These are phyloP conservation scores for Picea abies DNA, from an alignment of 83 land plant genomes.

Conservation along the genomic window DNA sequence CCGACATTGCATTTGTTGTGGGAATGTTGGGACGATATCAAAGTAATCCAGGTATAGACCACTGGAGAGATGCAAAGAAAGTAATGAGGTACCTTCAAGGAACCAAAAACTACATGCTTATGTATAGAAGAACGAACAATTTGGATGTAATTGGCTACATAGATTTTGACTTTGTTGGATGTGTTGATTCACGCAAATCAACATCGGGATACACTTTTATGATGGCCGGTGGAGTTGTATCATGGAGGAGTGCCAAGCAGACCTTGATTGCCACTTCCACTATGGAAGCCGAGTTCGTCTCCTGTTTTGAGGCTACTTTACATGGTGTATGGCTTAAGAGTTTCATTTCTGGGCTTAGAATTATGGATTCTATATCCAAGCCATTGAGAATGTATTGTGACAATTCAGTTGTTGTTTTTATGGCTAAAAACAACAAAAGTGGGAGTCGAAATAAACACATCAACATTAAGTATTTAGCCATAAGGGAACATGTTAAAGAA, in stretches of 20 bases:
- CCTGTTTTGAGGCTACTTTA: too few species aligned
- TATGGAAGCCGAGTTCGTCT: slow-evolving; percentile 6
- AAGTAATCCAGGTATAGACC: slow-evolving; percentile 17
- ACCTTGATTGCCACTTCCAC: slow-evolving; percentile 15
- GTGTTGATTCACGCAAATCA: slow-evolving; percentile 23
- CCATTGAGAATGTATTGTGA: too few species aligned
- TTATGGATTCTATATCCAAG: too few species aligned
- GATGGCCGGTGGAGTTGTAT: slow-evolving; percentile 18
- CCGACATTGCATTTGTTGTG: slow-evolving; percentile 17
- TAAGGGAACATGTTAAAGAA: too few species aligned
- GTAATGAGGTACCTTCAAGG: slow-evolving; percentile 28
- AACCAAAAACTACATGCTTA: slow-evolving; percentile 24
- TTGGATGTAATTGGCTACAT: slow-evolving; percentile 21
- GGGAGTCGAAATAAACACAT: too few species aligned
- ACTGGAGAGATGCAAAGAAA: slow-evolving; percentile 22
- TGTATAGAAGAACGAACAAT: slow-evolving; percentile 12
- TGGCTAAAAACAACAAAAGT: too few species aligned
- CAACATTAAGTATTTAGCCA: too few species aligned
- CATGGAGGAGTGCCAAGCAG: slow-evolving; percentile 25
- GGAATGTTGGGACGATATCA: slow-evolving; percentile 12
- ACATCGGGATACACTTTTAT: slow-evolving; percentile 23
- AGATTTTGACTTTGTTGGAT: slow-evolving; percentile 21
- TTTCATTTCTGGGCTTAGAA: too few species aligned
- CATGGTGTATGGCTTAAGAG: too few species aligned
- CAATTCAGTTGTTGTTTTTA: too few species aligned